These are phyloP conservation scores for Yamadazyma atlantica DNA, from an alignment of 1,139 yeast genomes.

Conservation along the genomic window DNA sequence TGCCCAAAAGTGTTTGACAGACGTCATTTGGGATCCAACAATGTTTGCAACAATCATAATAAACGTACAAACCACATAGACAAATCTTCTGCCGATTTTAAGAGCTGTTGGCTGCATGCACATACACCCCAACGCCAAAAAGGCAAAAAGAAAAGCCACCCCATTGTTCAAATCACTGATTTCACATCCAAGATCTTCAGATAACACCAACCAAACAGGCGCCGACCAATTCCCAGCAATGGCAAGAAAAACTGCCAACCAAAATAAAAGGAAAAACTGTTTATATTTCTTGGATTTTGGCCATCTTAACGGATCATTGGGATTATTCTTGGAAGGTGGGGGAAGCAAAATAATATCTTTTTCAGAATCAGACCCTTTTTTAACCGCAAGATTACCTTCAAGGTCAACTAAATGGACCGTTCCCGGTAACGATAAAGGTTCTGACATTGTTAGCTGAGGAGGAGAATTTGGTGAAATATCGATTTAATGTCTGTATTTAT, in stretches of 20 bases:
- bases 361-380: slow-evolving; percentile 19
- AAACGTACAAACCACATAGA: slow-evolving; percentile 34
- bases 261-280: slow-evolving; percentile 35
- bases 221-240: slow-evolving; percentile 43
- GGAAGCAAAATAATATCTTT: slow-evolving; percentile 34
- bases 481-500: too few species aligned
- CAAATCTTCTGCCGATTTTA: slow-evolving; percentile 40
- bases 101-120: slow-evolving; percentile 43
- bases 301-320: slow-evolving; percentile 45
- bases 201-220: slow-evolving; percentile 41
- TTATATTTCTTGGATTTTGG: slow-evolving; percentile 26
- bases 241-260: slow-evolving; percentile 42
- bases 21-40: slow-evolving; percentile 33
- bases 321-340: slow-evolving; percentile 32
- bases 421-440: slow-evolving; percentile 46
- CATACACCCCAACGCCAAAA: slow-evolving; percentile 41
- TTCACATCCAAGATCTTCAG: slow-evolving; percentile 28
- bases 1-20: slow-evolving; percentile 27
- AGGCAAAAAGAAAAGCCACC: slow-evolving; percentile 35
- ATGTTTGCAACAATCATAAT: slow-evolving; percentile 33
- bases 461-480: neutral
- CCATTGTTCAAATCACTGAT: slow-evolving; percentile 27
- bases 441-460: neutral
- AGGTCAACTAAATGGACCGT: slow-evolving; percentile 59
- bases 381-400: slow-evolving; percentile 35